Conservation (phyloP, 345 rosid species). For the Cardamine chenopodiifolia region DNA sequence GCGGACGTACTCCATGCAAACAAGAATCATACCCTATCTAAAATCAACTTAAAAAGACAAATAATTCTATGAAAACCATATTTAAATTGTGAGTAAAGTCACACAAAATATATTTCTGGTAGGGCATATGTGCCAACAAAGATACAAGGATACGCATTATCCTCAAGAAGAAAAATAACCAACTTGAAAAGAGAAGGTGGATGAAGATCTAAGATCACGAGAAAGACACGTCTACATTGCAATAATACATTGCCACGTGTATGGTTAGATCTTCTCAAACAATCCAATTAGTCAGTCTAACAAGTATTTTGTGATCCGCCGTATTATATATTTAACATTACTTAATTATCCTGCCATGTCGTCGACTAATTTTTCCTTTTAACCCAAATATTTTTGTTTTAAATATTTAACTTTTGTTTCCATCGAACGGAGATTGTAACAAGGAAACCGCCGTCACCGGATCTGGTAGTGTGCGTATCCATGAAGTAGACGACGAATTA, state of each 20-base stretch:
- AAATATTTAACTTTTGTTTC: background rate
- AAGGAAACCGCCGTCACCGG: conserved; percentile 45
- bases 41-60: too few relatives aligned
- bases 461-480: conserved; percentile 36
- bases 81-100: too few relatives aligned
- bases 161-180: background rate
- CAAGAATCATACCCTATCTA: too few relatives aligned
- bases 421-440: conserved; percentile 29
- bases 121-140: too few relatives aligned
- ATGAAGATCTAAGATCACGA: too few relatives aligned
- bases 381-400: background rate
- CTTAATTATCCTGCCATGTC: conserved; percentile 9
- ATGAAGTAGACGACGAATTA: conserved; percentile 19
- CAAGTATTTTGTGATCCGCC: background rate
- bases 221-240: background rate
- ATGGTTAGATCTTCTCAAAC: background rate
- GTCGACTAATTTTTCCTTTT: conserved; percentile 9
- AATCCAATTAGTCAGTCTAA: conserved; percentile 23
- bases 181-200: background rate
- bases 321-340: conserved; percentile 18
- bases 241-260: background rate
- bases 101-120: too few relatives aligned
- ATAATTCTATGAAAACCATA: too few relatives aligned
- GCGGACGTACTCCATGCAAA: too few relatives aligned
- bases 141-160: conserved; percentile 18